Conservation (phyloP, 495 filamentous ascomycete genomes). For the Neurospora sp. region DNA sequence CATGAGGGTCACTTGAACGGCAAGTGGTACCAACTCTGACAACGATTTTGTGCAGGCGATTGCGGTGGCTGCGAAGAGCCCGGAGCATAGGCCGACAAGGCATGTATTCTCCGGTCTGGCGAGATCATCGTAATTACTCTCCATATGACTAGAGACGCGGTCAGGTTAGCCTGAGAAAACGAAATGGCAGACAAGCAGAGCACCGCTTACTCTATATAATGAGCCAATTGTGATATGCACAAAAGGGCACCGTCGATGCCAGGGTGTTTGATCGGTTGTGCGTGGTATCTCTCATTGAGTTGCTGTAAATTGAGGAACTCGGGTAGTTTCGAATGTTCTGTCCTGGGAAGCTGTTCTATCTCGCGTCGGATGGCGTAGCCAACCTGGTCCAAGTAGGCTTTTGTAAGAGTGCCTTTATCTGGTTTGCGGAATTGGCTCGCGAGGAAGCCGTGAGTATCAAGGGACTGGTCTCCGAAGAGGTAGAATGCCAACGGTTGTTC, state of each 20-base stretch:
- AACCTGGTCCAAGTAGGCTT: constrained; percentile 54
- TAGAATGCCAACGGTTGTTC: constrained; percentile 29
- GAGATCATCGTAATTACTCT: constrained; percentile 36
- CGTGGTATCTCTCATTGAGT: constrained; percentile 57
- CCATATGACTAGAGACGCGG: constrained; percentile 26
- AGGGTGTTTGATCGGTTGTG: constrained; percentile 45
- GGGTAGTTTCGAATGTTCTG: constrained; percentile 53
- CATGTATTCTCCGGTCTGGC: constrained; percentile 34
- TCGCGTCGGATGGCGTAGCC: constrained; percentile 54
- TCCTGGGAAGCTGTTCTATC: constrained; percentile 47
- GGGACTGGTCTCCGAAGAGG: constrained; percentile 74
- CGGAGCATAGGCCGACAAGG: constrained; percentile 60
- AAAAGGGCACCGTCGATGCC: constrained; percentile 59
- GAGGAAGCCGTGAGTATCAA: constrained; percentile 59
- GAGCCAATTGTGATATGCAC: constrained; percentile 60
- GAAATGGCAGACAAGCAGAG: not conserved
- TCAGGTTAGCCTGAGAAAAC: constrained; percentile 11
- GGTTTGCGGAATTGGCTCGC: constrained; percentile 47
- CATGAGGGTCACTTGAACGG: constrained; percentile 59
- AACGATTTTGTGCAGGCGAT: constrained; percentile 58
- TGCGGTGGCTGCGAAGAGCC: constrained; percentile 60
- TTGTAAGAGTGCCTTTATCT: constrained; percentile 54
- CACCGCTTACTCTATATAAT: constrained; percentile 62
- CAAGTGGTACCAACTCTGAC: constrained; percentile 56
- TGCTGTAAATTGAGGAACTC: constrained; percentile 60